These are phyloP conservation scores for Aspergillus amoenus DNA, from an alignment of 2,329 filamentous ascomycete genomes.

Conservation along the genomic window DNA sequence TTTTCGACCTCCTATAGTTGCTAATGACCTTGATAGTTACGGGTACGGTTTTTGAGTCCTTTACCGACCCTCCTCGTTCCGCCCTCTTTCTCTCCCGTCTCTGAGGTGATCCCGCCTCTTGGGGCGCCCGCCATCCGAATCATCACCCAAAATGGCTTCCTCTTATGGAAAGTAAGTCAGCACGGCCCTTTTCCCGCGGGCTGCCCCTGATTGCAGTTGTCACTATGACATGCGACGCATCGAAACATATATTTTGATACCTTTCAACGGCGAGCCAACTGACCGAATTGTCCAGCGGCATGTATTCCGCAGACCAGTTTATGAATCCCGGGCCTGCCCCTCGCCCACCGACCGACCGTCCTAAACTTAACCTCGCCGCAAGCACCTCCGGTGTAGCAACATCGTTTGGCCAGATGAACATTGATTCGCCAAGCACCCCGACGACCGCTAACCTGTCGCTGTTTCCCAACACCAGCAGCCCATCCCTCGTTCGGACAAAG, in stretches of 20 bases:
- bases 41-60: slow-evolving; percentile 10
- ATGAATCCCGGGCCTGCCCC: slow-evolving; percentile 97
- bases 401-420: slow-evolving; percentile 66
- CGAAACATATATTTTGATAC: neutral
- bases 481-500: slow-evolving; percentile 63
- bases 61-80: slow-evolving; percentile 1
- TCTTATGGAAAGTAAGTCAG: slow-evolving; percentile 38
- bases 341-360: slow-evolving; percentile 79
- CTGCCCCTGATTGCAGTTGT: neutral
- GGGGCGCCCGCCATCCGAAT: slow-evolving; percentile 18
- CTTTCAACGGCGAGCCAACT: neutral
- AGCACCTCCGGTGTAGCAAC: slow-evolving; percentile 68
- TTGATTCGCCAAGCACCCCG: slow-evolving; percentile 64
- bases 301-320: slow-evolving; percentile 69
- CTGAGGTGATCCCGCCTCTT: slow-evolving; percentile 12
- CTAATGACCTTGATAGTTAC: slow-evolving; percentile 7
- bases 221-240: neutral
- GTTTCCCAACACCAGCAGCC: slow-evolving; percentile 69
- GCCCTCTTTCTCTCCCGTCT: neutral
- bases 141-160: slow-evolving; percentile 26
- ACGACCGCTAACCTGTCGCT: slow-evolving; percentile 53
- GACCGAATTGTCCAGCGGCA: slow-evolving; percentile 25
- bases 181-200: neutral
- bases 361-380: slow-evolving; percentile 75
- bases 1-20: neutral